A percentile compares a stretch with the other conserved stretches of the same genome.
Evolutionary conservation across 345 rosid species (phyloP).

Genomic region (Gossypium thurberi): DNA sequence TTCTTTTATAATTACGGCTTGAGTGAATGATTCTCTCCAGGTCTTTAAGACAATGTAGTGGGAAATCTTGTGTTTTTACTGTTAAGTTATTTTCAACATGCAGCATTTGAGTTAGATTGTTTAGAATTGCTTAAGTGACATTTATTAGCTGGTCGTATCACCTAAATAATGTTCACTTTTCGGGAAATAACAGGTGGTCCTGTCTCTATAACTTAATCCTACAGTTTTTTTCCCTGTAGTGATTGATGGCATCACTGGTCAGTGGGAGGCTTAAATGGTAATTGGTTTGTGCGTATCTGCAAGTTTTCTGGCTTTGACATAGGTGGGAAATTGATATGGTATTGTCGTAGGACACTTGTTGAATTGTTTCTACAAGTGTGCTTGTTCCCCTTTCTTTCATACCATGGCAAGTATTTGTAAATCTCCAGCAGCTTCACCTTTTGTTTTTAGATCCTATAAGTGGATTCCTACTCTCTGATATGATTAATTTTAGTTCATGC

Average conservation of each 20-base stretch:
- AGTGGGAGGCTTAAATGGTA: neutral
- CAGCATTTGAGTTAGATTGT: slow-evolving; percentile 4
- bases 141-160: neutral
- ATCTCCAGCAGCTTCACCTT: neutral
- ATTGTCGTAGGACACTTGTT: neutral
- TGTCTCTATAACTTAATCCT: neutral
- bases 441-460: neutral
- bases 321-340: neutral
- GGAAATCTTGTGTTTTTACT: neutral
- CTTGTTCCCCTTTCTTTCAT: too few relatives aligned
- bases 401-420: too few relatives aligned
- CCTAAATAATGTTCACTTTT: neutral
- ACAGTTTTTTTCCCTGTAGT: neutral
- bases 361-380: neutral
- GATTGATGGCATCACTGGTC: neutral
- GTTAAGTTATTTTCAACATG: too few relatives aligned
- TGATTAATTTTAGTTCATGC: neutral
- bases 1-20: slow-evolving; percentile 4
- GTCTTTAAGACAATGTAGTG: neutral
- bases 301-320: neutral
- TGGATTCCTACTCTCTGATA: neutral
- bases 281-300: neutral
- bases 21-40: neutral
- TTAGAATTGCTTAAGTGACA: neutral
- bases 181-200: neutral